These are phyloP conservation scores for Hypoxylon sp. DNA, from an alignment of 2,329 filamentous ascomycete species.

Conservation along the genomic window DNA sequence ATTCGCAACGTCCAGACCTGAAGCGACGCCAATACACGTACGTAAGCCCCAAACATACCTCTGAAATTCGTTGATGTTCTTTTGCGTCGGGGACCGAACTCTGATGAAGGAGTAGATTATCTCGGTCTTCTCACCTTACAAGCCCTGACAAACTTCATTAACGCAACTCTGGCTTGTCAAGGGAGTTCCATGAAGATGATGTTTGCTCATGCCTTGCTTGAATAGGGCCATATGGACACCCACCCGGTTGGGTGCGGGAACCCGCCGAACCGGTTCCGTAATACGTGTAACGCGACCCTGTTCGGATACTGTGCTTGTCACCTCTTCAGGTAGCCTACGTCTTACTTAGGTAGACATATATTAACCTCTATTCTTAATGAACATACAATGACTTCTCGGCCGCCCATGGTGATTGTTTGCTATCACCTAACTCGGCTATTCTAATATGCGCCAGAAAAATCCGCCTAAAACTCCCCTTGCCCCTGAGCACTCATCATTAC, in stretches of 20 bases:
- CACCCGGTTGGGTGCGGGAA: neutral
- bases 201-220: neutral
- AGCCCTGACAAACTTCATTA: neutral
- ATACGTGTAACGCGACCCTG: neutral
- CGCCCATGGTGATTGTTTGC: neutral
- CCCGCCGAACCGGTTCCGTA: neutral
- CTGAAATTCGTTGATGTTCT: neutral
- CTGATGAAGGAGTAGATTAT: neutral
- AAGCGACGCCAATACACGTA: neutral
- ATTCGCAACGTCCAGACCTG: neutral
- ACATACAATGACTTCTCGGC: neutral
- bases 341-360: neutral
- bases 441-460: neutral
- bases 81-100: neutral
- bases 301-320: neutral
- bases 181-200: neutral
- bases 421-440: neutral
- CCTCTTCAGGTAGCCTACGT: neutral
- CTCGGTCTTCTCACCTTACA: neutral
- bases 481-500: neutral
- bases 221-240: neutral
- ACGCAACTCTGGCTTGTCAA: neutral
- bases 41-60: neutral
- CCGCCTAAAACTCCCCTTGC: neutral
- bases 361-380: neutral